Evolutionary conservation across 192 early-diverging fungal species (phyloP), one percentile per base, ranked within the genome.

Genomic region (Podochytrium sp.): DNA sequence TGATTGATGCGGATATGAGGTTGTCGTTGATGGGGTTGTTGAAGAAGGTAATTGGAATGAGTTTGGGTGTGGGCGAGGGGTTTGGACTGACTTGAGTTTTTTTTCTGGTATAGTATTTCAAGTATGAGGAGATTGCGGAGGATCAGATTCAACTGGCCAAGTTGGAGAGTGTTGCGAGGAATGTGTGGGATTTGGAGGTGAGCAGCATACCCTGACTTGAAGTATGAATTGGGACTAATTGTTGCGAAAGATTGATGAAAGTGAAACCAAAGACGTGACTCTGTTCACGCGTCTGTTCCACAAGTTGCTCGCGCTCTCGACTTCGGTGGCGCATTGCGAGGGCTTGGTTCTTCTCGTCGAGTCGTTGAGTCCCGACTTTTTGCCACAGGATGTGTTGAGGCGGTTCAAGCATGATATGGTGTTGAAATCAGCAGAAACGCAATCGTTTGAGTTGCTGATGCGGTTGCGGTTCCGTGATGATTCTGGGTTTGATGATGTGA

Each of bases 181-280:
- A 38, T 23, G 55, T 60, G 6, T 80, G 78, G 78, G 34, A 50
- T 33, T 10, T 80, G 5, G 74, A 80, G 51, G 78, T 80, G 32
- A 38, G 73, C n/a, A n/a, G 14, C 4, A 49, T 49, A n/a, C 47
- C n/a, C 47, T 49, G 12, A n/a, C n/a, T 49, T 49, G 47, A 49
- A n/a, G 12, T 49, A 49, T 12, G 47, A 49, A 14, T 12, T 49
- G 47, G 47, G n/a, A n/a, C 47, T 49, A n/a, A 49, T n/a, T 49
- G 47, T 49, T 12, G n/a, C 43, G 18, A 14, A n/a, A 65, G 64
- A 49, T 49, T n/a, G 6, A 7, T 3, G 66, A 55, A 51, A 37
- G 2, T 20, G 69, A 71, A 25, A 60, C 53, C 14, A 47, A 12
- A 0, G 57, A 59, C 33, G 25, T 39, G 4, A 29, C 30, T 4